These are phyloP conservation scores for Nemania abortiva DNA, from an alignment of 2,329 filamentous ascomycete genomes.

Conservation along the genomic window DNA sequence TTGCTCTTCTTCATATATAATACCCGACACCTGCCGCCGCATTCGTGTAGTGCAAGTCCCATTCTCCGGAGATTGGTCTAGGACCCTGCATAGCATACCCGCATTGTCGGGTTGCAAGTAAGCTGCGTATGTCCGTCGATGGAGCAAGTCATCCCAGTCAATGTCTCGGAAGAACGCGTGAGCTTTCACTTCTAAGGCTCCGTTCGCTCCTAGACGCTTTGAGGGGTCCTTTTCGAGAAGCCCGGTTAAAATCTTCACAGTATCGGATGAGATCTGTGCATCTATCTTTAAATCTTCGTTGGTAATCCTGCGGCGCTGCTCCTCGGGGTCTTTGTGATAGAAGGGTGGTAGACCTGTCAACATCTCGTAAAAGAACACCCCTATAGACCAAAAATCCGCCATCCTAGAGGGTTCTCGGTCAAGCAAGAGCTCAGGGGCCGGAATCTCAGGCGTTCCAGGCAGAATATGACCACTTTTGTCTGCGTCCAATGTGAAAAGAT, in stretches of 20 bases:
- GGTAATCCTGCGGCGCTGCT: background rate
- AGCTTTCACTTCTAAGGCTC: background rate
- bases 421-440: no score
- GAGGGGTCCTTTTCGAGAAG: background rate
- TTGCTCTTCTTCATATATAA: background rate
- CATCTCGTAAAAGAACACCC: background rate
- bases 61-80: no score
- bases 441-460: no score
- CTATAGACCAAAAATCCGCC: no score
- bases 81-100: background rate
- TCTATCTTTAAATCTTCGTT: background rate
- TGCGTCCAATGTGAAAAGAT: no score
- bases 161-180: background rate
- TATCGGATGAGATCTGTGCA: background rate
- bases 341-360: background rate
- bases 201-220: background rate
- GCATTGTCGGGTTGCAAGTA: background rate
- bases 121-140: background rate
- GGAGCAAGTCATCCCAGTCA: background rate
- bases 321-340: background rate
- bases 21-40: background rate
- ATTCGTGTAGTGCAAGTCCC: background rate
- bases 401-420: no score
- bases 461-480: no score
- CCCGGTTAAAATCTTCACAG: background rate